Evolutionary conservation across 2,329 filamentous ascomycete species (phyloP).

Genomic region (Ceratocystis ficicola): DNA sequence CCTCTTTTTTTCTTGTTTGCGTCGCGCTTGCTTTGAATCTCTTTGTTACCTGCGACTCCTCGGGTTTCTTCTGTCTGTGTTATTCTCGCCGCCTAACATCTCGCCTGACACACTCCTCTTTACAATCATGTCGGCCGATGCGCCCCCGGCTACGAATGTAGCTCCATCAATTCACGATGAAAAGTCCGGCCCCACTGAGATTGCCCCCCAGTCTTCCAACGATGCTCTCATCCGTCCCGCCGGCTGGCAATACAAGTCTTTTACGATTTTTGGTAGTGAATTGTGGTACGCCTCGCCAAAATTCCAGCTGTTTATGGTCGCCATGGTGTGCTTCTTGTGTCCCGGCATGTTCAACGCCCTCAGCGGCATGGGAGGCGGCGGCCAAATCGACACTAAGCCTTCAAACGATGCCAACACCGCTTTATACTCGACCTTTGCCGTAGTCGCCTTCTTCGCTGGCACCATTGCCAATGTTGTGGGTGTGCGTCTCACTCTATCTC

Average conservation of each 20-base stretch:
- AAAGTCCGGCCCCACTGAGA: slow-evolving; percentile 18
- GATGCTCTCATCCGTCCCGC: slow-evolving; percentile 30
- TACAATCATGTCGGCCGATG: slow-evolving; percentile 11
- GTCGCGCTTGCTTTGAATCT: too few relatives aligned
- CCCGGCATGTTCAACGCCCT: slow-evolving; percentile 63
- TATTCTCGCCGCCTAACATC: too few relatives aligned
- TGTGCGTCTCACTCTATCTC: slow-evolving; percentile 52
- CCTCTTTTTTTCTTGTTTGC: too few relatives aligned
- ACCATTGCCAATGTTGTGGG: slow-evolving; percentile 69
- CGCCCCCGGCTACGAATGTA: background rate
- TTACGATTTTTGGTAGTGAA: slow-evolving; percentile 42
- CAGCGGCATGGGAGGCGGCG: slow-evolving; percentile 52
- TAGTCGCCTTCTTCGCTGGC: slow-evolving; percentile 58
- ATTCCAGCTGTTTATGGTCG: slow-evolving; percentile 58
- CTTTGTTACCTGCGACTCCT: too few relatives aligned
- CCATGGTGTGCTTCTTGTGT: slow-evolving; percentile 46
- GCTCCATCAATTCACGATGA: slow-evolving; percentile 23
- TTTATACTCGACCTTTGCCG: slow-evolving; percentile 59
- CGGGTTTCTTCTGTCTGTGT: too few relatives aligned
- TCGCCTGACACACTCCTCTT: too few relatives aligned
- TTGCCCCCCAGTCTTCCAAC: background rate
- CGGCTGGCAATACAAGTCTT: slow-evolving; percentile 57
- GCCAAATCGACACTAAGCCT: slow-evolving; percentile 42
- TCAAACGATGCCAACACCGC: slow-evolving; percentile 57
- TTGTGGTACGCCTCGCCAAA: slow-evolving; percentile 64